Conservation (phyloP, 768 basidiomycete genomes). For the Hypsizygus marmoreus region DNA sequence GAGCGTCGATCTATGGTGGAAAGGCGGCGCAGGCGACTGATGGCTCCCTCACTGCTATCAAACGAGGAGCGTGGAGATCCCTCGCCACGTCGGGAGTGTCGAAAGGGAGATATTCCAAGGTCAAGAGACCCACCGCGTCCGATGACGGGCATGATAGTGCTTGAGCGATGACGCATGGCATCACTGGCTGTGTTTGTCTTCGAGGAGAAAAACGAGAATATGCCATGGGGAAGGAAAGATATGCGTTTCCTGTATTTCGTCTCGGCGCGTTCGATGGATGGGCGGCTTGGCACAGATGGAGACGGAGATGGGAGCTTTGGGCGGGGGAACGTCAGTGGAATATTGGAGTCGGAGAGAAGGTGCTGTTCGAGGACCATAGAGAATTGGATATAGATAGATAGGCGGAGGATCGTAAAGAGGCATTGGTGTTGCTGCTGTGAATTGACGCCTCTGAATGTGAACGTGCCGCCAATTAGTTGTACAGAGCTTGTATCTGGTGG, state of each 20-base stretch:
- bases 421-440: slow-evolving; percentile 43
- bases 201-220: slow-evolving; percentile 44
- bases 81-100: slow-evolving; percentile 11
- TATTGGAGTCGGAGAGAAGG: slow-evolving; percentile 50
- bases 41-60: slow-evolving; percentile 24
- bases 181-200: too few species aligned
- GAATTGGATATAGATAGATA: slow-evolving; percentile 55
- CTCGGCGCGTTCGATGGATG: slow-evolving; percentile 4
- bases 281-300: slow-evolving; percentile 23
- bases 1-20: slow-evolving; percentile 37
- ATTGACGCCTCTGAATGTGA: slow-evolving; percentile 49
- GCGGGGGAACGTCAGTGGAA: slow-evolving; percentile 46
- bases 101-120: slow-evolving; percentile 24
- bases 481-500: slow-evolving; percentile 22
- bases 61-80: slow-evolving; percentile 25
- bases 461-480: slow-evolving; percentile 62
- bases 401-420: slow-evolving; percentile 50
- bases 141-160: slow-evolving; percentile 16
- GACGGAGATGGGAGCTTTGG: slow-evolving; percentile 26
- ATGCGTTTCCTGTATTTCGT: slow-evolving; percentile 23
- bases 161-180: slow-evolving; percentile 21
- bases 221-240: slow-evolving; percentile 39
- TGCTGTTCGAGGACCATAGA: slow-evolving; percentile 65
- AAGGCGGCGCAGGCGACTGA: slow-evolving; percentile 32
- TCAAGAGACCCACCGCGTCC: slow-evolving; percentile 44